Evolutionary conservation across 331 rosid species (phyloP), one percentile per base, ranked within the genome.

Genomic region (Phaseolus coccineus): DNA sequence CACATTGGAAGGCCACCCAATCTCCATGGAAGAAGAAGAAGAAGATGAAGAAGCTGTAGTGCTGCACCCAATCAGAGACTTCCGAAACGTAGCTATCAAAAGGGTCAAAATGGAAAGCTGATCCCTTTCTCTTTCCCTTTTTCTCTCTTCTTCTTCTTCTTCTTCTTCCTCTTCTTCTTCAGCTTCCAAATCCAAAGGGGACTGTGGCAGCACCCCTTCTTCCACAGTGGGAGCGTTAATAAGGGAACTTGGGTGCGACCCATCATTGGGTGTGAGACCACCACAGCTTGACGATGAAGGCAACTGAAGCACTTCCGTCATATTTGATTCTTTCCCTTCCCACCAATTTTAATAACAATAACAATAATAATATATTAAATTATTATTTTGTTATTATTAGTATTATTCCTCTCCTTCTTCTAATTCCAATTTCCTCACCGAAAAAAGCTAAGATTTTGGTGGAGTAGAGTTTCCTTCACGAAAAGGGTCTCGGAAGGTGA

Each of bases 1-100:
- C 24, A 93, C 99, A 88, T 96, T 86, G 1, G 96, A 90, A 84
- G 97, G 98, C 96, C 94, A 91, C 1, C 99, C 97, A 91, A 96
- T 96, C 84, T 96, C 97, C 98, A 93, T 91, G 0, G 97, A 83
- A 69, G 97, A 85, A 76, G 84, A 82, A 33, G 81, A 39, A n/a
- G 46, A 10, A 33, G 81, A 39, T n/a, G 46, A 10, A 14, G 91
- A 1, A 37, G 48, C 64, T 4, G 66, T 82, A 5, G 77, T 80
- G 70, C 91, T 88, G 77, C 97, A 91, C 1, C 90, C 89, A 84
- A 93, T 90, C 83, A 90, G 85, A 87, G 99, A 96, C 87, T 88
- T 93, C 79, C 97, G 72, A 71, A 93, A 87, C 73, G 94, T 96
- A 74, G 90, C 90, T 31, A 96, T 81, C 82, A 96, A 74, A 82